These are phyloP conservation scores for Durotheca rogersii DNA, from an alignment of 495 filamentous ascomycete genomes.

Conservation along the genomic window DNA sequence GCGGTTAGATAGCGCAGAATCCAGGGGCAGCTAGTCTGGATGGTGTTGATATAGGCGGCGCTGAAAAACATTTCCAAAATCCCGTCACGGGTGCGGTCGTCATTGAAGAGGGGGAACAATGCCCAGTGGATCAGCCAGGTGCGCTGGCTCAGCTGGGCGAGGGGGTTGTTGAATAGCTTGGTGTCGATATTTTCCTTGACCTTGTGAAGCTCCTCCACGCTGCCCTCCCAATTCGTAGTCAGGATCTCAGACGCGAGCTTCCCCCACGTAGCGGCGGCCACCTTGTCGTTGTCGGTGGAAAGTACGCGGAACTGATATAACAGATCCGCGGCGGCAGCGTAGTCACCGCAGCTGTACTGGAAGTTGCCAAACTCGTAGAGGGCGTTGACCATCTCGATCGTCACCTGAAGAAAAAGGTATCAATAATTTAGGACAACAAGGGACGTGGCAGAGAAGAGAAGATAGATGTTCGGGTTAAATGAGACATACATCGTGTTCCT, in stretches of 20 bases:
- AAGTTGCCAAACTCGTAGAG: constrained; percentile 93
- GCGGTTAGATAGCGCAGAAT: constrained; percentile 91
- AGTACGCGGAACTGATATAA: constrained; percentile 96
- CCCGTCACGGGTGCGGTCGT: constrained; percentile 83
- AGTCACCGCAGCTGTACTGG: constrained; percentile 95
- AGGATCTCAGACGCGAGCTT: constrained; percentile 93
- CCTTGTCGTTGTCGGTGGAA: constrained; percentile 96
- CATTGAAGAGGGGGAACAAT: constrained; percentile 98
- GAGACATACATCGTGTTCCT: constrained; percentile 73
- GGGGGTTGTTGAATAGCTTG: constrained; percentile 89
- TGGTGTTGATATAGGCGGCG: constrained; percentile 95
- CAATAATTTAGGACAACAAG: background rate
- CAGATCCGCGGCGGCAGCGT: constrained; percentile 79
- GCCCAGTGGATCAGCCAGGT: constrained; percentile 98
- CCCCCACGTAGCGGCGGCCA: constrained; percentile 91
- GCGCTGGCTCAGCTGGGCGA: constrained; percentile 90
- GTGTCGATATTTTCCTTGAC: constrained; percentile 91
- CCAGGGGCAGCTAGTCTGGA: constrained; percentile 97
- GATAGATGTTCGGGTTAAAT: background rate
- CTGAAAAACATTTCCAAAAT: constrained; percentile 97
- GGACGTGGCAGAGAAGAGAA: background rate
- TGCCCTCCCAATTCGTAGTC: constrained; percentile 86
- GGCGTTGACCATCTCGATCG: constrained; percentile 87
- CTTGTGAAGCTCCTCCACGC: constrained; percentile 93
- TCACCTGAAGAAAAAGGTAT: constrained; percentile 55